Evolutionary conservation across 2,329 filamentous ascomycete genomes (phyloP), one percentile per base, ranked within the genome.

Genomic region (Ophioceras dolichostomum): DNA sequence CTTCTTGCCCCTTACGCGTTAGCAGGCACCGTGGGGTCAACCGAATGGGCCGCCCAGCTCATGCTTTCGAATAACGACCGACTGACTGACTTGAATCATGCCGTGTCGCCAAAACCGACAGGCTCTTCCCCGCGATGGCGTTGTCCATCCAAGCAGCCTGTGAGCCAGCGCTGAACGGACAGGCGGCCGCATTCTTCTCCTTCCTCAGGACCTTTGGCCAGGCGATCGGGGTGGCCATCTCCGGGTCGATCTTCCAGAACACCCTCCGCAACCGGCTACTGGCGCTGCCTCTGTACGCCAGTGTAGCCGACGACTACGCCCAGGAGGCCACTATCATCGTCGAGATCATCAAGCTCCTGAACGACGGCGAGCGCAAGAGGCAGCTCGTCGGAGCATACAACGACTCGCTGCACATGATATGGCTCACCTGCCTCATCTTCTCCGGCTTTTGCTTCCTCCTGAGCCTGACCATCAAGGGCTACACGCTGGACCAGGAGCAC

Each of bases 161-260:
- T 2, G 48, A 53, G 10, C 57, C 58, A 6, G 49, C 44, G 13
- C 59, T 63, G 1, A 65, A 64, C 40, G 62, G 66, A 39, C 69
- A 79, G 47, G 68, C 77, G 29, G 69, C 74, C 1, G 76, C 72
- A 10, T 72, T 83, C 60, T 81, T 78, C 56, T 70, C 68, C 37
- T 84, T 85, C 60, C 67, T 77, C 47, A 69, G 76, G 12, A 67
- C 70, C 2, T 67, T 83, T 18, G 79, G 79, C 1, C 76, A 82
- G 50, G 65, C 71, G 0, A 56, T 83, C 9, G 79, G 79, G 18
- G 73, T 83, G 3, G 76, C 79, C 2, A 63, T 82, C 36, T 73
- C 75, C 2, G 78, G 79, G 4, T 75, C 79, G 22, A 67, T 81
- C 37, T 83, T 84, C 57, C 77, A 84, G 54, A 84, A 83, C 45